Base-by-base conservation (phyloP, 768 basidiomycete species). In the Daedaleopsis nitida region DNA sequence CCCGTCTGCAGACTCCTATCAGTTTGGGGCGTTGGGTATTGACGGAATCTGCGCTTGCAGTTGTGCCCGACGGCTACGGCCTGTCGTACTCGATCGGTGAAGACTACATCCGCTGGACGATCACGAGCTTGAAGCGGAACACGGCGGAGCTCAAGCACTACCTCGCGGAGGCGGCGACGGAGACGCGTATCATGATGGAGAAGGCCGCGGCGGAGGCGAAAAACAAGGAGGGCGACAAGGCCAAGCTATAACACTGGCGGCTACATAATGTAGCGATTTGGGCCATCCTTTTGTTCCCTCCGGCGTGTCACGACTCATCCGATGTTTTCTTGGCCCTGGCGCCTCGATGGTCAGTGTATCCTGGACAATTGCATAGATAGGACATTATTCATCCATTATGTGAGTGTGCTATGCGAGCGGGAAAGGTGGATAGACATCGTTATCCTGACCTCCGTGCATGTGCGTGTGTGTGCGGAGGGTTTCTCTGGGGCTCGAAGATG, bases 31-130 rank as follows among this genome's bases (percentile, higher is more conserved):
- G 4, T 16, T 16, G 21, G 39, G 13, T 51, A n/a, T 34, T 50
- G 11, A 23, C 27, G 49, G 24, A 9, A 11, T 35, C 27, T 14
- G 45, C 39, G n/a, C n/a, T 37, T 60, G 9, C 61, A 91, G 96
- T 98, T 32, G 95, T 97, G 0, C 82, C 86, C 1, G 93, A 96
- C 65, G 96, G 96, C 4, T 96, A 92, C 69, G 96, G 96, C 19
- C 75, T 98, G 34, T 86, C 92, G 35, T 98, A 99, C 75, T 81
- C 92, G 3, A 96, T 99, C 69, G 91, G 88, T 35, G 86, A 92
- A 60, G 75, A 87, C 53, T 88, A 88, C 65, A 84, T 98, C 58
- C 86, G 92, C 51, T 98, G 94, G 93, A 94, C 91, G 54, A 88
- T 97, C 66, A 96, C 95, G 65, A 89, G 88, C 56, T 63, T 81